Evolutionary conservation across 73 alveolate genomes (phyloP), one percentile per base, ranked within the genome.

Genomic region (Paramecium biaurelia): DNA sequence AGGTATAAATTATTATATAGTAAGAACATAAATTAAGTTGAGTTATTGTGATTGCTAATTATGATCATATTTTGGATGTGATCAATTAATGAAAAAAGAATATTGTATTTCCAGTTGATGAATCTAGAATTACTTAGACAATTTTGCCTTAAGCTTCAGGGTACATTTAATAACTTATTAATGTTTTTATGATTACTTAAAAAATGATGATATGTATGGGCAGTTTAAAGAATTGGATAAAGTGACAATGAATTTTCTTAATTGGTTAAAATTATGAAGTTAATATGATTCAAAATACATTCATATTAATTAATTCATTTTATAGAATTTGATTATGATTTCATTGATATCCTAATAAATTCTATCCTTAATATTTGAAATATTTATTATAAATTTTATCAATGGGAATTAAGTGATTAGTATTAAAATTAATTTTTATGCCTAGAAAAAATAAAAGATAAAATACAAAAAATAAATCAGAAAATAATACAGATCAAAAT

Each of bases 11-110:
- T 5, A 5, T 76, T 93, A 88, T 41, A 98, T 97, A 41, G 99
- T 97, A 26, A 96, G 79, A 34, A 97, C 95, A 38, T 95, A 92
- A 92, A 93, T 85, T 89, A 20, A 93, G 74, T 15, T 98, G 99
- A 26, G 99, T 98, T 10, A 92, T 70, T 58, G 98, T 98, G 2
- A 95, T 92, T 38, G 97, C 99, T 68, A 93, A 92, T 89, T 92
- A 93, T 92, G 99, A 97, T 93, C 93, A 97, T 32, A 99, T 97
- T 38, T 98, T 95, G 85, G 84, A 82, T 92, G 99, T 14, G 99
- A 97, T 58, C 95, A 95, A 98, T 94, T 85, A 98, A 23, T 99
- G 99, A 59, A 93, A n/a, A n/a, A n/a, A n/a, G n/a, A n/a, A n/a
- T n/a, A n/a, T n/a, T n/a, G n/a, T n/a, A n/a, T n/a, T n/a, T n/a